phyloP scores from a whole-genome alignment of 140 eudicot species.

The Cichorium intybus region DNA sequence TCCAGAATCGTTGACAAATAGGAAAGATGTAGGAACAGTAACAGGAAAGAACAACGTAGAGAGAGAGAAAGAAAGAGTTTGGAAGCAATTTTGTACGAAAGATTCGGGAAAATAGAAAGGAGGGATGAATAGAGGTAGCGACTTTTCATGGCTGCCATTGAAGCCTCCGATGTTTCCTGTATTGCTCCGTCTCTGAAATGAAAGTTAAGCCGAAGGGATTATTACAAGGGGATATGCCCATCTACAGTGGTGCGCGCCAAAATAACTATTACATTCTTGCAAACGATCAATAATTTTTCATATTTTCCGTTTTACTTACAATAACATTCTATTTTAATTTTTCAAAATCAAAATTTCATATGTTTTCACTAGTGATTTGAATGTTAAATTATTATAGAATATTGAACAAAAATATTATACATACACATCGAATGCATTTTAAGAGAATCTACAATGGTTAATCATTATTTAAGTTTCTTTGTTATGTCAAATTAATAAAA shows the following conservation, averaged over 20 bases:
- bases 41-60: not conserved
- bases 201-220: constrained; percentile 11
- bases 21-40: constrained; percentile 6
- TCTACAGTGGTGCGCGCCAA: constrained; percentile 25
- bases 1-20: not conserved
- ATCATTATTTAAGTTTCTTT: too few species aligned
- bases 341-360: too few species aligned
- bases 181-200: not conserved
- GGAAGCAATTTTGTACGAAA: constrained; percentile 9
- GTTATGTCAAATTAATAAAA: too few species aligned
- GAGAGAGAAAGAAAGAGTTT: not conserved
- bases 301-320: too few species aligned
- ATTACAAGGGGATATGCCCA: constrained; percentile 2
- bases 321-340: too few species aligned
- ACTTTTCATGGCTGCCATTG: constrained; percentile 38
- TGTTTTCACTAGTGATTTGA: too few species aligned
- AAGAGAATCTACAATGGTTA: too few species aligned
- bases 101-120: constrained; percentile 21
- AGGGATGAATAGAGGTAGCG: constrained; percentile 14
- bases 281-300: not conserved
- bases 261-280: not conserved
- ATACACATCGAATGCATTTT: too few species aligned
- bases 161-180: constrained; percentile 28
- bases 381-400: too few species aligned
- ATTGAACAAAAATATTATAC: too few species aligned